A percentile compares a stretch with the other conserved stretches of the same genome.
phyloP scores from a whole-genome alignment of 1,284 basidiomycete genomes.

The Uromyces viciae-fabae region DNA sequence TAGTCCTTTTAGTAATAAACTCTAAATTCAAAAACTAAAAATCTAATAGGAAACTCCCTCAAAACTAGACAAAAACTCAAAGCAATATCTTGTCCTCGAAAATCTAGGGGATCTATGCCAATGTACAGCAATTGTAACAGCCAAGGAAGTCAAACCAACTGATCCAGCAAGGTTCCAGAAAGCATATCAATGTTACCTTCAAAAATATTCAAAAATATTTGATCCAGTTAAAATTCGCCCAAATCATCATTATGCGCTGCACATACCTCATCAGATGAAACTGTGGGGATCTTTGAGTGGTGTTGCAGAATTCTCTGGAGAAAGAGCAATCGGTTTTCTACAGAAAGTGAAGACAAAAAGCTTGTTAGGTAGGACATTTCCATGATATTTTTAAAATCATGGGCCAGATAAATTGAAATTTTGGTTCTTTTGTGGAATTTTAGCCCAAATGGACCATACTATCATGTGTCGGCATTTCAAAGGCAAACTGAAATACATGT shows the following conservation, averaged over 20 bases:
- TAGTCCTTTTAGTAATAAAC: too few relatives aligned
- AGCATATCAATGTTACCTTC: not conserved
- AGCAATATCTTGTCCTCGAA: not conserved
- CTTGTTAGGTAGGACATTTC: not conserved
- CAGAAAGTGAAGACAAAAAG: constrained; percentile 43
- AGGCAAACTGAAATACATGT: too few relatives aligned
- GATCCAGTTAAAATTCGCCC: not conserved
- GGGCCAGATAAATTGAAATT: too few relatives aligned
- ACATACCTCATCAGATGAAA: constrained; percentile 43
- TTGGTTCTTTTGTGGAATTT: too few relatives aligned
- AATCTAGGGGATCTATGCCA: not conserved
- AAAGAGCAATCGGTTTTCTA: constrained; percentile 42
- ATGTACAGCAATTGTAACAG: not conserved
- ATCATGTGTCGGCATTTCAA: too few relatives aligned
- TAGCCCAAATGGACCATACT: too few relatives aligned
- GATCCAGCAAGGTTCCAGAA: not conserved
- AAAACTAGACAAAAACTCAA: not conserved
- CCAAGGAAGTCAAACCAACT: not conserved
- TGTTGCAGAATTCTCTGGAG: constrained; percentile 43
- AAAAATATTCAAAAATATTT: not conserved
- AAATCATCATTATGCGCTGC: constrained; percentile 31
- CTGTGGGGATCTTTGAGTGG: constrained; percentile 43
- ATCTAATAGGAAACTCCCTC: too few relatives aligned
- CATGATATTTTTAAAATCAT: not conserved
- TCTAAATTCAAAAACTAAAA: too few relatives aligned